Conservation (phyloP, 768 basidiomycete genomes). For the Coprinopsis cinerea region DNA sequence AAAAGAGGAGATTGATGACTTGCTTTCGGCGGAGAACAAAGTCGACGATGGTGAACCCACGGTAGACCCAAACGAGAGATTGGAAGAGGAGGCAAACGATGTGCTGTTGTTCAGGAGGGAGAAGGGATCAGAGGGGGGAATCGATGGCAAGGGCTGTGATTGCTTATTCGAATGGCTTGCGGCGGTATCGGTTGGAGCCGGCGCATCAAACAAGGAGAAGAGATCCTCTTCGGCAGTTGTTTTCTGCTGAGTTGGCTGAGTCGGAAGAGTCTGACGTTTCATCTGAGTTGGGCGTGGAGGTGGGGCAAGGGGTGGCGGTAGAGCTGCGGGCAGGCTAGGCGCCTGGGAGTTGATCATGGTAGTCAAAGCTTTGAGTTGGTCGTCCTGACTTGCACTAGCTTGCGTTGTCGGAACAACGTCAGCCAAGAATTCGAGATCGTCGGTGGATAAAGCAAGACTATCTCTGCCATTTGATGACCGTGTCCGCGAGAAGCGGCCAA, state of each 20-base stretch:
- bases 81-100: conserved; percentile 1
- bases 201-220: conserved; percentile 25
- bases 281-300: conserved; percentile 23
- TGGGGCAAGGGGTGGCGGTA: conserved; percentile 44
- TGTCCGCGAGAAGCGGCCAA: conserved; percentile 63
- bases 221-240: conserved; percentile 10
- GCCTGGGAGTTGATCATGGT: conserved; percentile 32
- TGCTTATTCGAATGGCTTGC: conserved; percentile 10
- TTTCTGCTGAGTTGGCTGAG: conserved; percentile 1
- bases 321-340: conserved; percentile 32
- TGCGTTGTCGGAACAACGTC: conserved; percentile 56
- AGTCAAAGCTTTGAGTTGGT: conserved; percentile 32
- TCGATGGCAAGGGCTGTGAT: conserved; percentile 13
- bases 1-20: neutral
- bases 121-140: conserved; percentile 10
- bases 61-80: conserved; percentile 1
- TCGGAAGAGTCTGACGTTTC: neutral
- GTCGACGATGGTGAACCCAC: conserved; percentile 1
- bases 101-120: conserved; percentile 7
- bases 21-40: neutral
- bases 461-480: conserved; percentile 35
- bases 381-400: conserved; percentile 33
- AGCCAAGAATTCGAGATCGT: conserved; percentile 79
- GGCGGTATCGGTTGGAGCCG: conserved; percentile 10
- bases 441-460: conserved; percentile 66